Evolutionary conservation across 2,329 filamentous ascomycete genomes (phyloP), one percentile per base, ranked within the genome.

Genomic region (Fusarium lyarnte): DNA sequence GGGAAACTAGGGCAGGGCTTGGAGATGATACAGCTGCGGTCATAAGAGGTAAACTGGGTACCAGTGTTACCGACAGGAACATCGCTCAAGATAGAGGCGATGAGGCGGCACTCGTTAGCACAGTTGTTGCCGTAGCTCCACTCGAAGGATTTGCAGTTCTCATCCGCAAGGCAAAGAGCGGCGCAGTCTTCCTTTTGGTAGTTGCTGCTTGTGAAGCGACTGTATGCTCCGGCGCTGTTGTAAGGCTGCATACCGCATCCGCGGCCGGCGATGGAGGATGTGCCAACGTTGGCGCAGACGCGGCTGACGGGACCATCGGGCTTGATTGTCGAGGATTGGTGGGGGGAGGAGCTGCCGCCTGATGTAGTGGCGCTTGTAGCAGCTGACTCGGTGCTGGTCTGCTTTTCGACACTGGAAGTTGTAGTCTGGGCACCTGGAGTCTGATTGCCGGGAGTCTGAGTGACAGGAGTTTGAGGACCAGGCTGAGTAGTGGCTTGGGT

Each of bases 171-270:
- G 17, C 61, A 64, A 0, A 64, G 57, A 4, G 61, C 61, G 0
- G 61, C 61, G 7, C 61, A 64, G n/a, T 64, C 57, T 11, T 64
- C 61, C 1, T 25, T 21, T 5, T 64, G 38, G 27, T 64, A 64
- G 31, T 64, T 64, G 16, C 57, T 62, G 16, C 43, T 43, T 39
- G 55, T 43, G 38, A 64, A 64, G 2, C 61, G 39, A 4, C 38
- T 64, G 45, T 64, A 64, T 13, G 55, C 45, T 27, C 61, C 39
- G 0, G 57, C 61, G 12, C 61, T 64, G 17, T 64, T 62, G 11
- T 64, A 64, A 4, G 61, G 61, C 2, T 23, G 33, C 57, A 64
- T 62, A 1, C 45, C 61, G 13, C 61, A 64, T 43, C 61, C 61
- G 7, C 61, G 61, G 3, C 61, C 61, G 6, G 31, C 29, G 12